These are phyloP conservation scores for Pestalotiopsis sp. DNA, from an alignment of 2,329 filamentous ascomycete genomes.

Conservation along the genomic window DNA sequence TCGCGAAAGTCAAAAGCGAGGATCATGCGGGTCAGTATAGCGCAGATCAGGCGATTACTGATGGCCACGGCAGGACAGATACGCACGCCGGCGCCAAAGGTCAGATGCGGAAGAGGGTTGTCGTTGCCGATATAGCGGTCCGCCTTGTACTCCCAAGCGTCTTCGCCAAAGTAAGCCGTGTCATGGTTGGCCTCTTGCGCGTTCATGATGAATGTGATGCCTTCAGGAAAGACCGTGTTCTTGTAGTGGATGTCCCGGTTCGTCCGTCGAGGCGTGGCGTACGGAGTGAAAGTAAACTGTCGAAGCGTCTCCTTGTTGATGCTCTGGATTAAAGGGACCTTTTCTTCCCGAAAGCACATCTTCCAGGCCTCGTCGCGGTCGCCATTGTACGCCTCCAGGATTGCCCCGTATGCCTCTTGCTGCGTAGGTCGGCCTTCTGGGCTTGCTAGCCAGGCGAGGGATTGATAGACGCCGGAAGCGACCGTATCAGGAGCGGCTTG, in stretches of 20 bases:
- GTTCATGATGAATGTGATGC: slow-evolving; percentile 25
- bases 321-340: slow-evolving; percentile 19
- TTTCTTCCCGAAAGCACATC: slow-evolving; percentile 25
- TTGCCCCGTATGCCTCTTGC: slow-evolving; percentile 15
- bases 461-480: slow-evolving; percentile 21
- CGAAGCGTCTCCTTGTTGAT: slow-evolving; percentile 24
- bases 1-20: slow-evolving; percentile 19
- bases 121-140: slow-evolving; percentile 19
- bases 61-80: slow-evolving; percentile 24
- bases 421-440: slow-evolving; percentile 20
- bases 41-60: slow-evolving; percentile 24
- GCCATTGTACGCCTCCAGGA: slow-evolving; percentile 21
- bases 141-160: slow-evolving; percentile 21
- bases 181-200: slow-evolving; percentile 25
- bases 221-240: slow-evolving; percentile 19
- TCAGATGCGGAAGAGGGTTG: slow-evolving; percentile 19
- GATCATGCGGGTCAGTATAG: slow-evolving; percentile 17
- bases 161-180: slow-evolving; percentile 19
- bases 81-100: slow-evolving; percentile 21
- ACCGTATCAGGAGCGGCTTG: slow-evolving; percentile 25
- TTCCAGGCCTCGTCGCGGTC: slow-evolving; percentile 20
- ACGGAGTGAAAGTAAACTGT: slow-evolving; percentile 21
- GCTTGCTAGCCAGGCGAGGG: slow-evolving; percentile 20
- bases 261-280: slow-evolving; percentile 19
- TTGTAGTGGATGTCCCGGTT: slow-evolving; percentile 17